A percentile compares a stretch with the other conserved stretches of the same genome.
phyloP scores from a whole-genome alignment of 257 asterid species.

The Nicotiana undulata region DNA sequence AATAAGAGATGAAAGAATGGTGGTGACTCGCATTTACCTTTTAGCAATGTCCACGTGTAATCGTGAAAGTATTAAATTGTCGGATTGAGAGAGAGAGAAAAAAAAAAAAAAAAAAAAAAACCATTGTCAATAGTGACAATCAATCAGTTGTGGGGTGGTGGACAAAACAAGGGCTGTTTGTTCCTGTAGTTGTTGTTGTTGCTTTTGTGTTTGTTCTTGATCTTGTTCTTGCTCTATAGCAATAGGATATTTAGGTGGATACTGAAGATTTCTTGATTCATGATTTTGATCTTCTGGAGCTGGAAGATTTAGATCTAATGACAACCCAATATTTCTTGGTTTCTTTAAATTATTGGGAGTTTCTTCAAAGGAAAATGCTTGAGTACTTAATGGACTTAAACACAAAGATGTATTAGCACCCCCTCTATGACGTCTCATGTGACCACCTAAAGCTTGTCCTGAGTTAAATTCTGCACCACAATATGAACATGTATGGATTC shows the following conservation, averaged over 20 bases:
- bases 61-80: neutral
- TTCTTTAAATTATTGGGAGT: slow-evolving; percentile 15
- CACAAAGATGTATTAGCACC: slow-evolving; percentile 11
- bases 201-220: slow-evolving; percentile 18
- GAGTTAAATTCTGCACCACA: slow-evolving; percentile 40
- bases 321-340: slow-evolving; percentile 20
- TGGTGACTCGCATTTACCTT: neutral
- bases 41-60: neutral
- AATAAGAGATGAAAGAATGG: neutral
- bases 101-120: neutral
- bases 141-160: slow-evolving; percentile 36
- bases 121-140: slow-evolving; percentile 27
- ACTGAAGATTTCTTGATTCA: neutral
- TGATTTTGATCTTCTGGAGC: slow-evolving; percentile 45
- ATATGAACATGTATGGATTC: slow-evolving; percentile 30
- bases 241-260: slow-evolving; percentile 18
- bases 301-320: slow-evolving; percentile 74
- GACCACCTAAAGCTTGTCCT: slow-evolving; percentile 44
- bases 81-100: neutral
- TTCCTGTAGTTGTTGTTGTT: slow-evolving; percentile 6
- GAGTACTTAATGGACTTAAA: slow-evolving; percentile 20
- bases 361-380: slow-evolving; percentile 17
- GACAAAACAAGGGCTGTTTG: slow-evolving; percentile 27
- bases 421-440: slow-evolving; percentile 42
- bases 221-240: slow-evolving; percentile 18